A percentile compares a stretch with the other conserved stretches of the same genome.
These are phyloP conservation scores for Collariella sp. DNA, from an alignment of 495 filamentous ascomycete species.

Conservation along the genomic window DNA sequence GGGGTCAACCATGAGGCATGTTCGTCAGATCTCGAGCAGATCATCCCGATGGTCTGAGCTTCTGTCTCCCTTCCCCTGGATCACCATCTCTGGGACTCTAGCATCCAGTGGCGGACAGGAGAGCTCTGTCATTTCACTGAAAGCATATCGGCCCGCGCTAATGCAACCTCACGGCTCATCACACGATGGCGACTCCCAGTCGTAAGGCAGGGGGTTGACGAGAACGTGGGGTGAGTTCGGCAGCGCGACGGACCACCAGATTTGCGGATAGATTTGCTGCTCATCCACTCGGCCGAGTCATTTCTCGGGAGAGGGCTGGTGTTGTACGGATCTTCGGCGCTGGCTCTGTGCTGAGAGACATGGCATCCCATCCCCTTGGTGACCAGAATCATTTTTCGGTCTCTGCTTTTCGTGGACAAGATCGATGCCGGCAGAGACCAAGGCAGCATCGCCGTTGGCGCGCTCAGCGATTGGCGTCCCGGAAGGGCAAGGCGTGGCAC, in stretches of 20 bases:
- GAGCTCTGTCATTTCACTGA: slow-evolving; percentile 19
- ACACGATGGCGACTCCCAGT: neutral
- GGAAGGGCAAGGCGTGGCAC: slow-evolving; percentile 9
- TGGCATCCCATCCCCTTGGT: neutral
- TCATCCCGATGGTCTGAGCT: neutral
- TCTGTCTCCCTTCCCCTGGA: neutral
- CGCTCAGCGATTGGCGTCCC: neutral
- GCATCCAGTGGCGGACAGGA: neutral
- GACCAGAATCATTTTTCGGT: neutral
- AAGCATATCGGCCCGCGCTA: slow-evolving; percentile 18
- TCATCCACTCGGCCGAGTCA: no score
- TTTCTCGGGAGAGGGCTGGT: no score
- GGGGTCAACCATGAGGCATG: no score
- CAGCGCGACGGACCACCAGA: no score
- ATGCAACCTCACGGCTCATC: slow-evolving; percentile 21
- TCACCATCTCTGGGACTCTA: neutral
- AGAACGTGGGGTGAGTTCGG: no score
- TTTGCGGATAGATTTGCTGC: no score
- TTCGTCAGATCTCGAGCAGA: no score
- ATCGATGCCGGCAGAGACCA: slow-evolving; percentile 1
- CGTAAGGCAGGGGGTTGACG: no score
- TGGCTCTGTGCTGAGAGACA: neutral
- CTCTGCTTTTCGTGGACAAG: neutral
- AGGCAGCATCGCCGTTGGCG: slow-evolving; percentile 16
- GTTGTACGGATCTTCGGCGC: neutral